These are phyloP conservation scores for Reticulomyxa filosa DNA, from an alignment of 78 protist species.

Conservation along the genomic window DNA sequence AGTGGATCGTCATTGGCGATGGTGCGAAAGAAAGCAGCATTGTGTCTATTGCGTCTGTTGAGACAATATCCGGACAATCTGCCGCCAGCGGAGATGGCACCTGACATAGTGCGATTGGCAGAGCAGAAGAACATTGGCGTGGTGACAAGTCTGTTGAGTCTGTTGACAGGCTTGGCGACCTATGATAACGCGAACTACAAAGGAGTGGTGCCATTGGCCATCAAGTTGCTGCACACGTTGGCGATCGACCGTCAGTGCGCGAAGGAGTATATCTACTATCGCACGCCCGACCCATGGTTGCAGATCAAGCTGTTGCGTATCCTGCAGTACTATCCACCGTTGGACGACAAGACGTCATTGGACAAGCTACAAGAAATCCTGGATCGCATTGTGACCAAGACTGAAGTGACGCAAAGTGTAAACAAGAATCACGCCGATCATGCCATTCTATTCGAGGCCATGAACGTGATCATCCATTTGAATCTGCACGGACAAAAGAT, in stretches of 20 bases:
- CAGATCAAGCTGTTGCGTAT: conserved; percentile 73
- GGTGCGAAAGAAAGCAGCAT: conserved; percentile 66
- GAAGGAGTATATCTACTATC: conserved; percentile 69
- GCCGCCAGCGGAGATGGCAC: no score
- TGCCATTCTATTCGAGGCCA: conserved; percentile 74
- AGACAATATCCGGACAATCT: conserved; percentile 62
- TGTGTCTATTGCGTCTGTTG: conserved; percentile 68
- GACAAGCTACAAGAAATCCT: conserved; percentile 9
- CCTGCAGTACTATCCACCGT: no score
- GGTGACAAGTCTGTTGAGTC: no score
- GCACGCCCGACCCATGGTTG: conserved; percentile 75
- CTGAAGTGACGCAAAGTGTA: conserved; percentile 37
- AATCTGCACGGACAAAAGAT: conserved; percentile 10
- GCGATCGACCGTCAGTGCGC: not conserved
- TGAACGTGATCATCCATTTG: conserved; percentile 47
- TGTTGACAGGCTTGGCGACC: no score
- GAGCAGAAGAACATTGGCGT: no score
- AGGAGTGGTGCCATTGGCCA: no score
- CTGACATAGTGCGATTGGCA: no score
- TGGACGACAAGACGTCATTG: not conserved
- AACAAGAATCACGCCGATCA: conserved; percentile 60
- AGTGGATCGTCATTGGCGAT: not conserved
- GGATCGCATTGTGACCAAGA: conserved; percentile 31
- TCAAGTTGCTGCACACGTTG: not conserved
- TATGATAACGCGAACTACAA: no score